phyloP scores from a whole-genome alignment of 2,329 filamentous ascomycete genomes.

The Aspergillus sp. region DNA sequence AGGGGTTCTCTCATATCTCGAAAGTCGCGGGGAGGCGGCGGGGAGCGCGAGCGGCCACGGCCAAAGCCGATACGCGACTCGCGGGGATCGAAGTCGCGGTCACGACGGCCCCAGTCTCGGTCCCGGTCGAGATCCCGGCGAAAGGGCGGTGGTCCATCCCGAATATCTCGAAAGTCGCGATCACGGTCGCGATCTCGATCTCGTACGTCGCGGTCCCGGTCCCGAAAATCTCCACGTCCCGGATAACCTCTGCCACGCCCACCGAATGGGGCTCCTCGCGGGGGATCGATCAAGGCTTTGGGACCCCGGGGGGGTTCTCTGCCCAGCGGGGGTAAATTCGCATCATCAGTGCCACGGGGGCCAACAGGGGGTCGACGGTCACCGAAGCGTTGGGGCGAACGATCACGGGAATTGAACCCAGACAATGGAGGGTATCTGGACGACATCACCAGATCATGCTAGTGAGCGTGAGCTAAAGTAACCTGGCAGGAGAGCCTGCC shows the following conservation, averaged over 20 bases:
- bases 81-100: constrained; percentile 49
- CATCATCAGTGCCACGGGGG: constrained; percentile 57
- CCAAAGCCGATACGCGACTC: constrained; percentile 48
- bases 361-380: constrained; percentile 65
- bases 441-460: constrained; percentile 51
- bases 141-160: constrained; percentile 42
- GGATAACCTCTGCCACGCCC: constrained; percentile 48
- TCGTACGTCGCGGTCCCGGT: constrained; percentile 65
- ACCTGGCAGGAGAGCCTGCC: constrained; percentile 24
- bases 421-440: constrained; percentile 65
- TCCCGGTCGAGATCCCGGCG: constrained; percentile 47
- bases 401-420: constrained; percentile 65
- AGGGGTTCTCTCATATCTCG: constrained; percentile 40
- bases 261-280: constrained; percentile 53
- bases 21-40: constrained; percentile 41
- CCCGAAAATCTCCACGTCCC: constrained; percentile 36
- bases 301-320: constrained; percentile 80
- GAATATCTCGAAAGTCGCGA: constrained; percentile 42
- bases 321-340: constrained; percentile 57
- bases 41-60: constrained; percentile 48
- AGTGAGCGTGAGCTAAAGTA: constrained; percentile 21
- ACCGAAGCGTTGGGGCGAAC: constrained; percentile 69
- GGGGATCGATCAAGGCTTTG: constrained; percentile 72
- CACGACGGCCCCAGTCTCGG: constrained; percentile 49
- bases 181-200: constrained; percentile 48